Base-by-base conservation (phyloP, 2,329 filamentous ascomycete species). In the Hirsutella thompsonii region DNA sequence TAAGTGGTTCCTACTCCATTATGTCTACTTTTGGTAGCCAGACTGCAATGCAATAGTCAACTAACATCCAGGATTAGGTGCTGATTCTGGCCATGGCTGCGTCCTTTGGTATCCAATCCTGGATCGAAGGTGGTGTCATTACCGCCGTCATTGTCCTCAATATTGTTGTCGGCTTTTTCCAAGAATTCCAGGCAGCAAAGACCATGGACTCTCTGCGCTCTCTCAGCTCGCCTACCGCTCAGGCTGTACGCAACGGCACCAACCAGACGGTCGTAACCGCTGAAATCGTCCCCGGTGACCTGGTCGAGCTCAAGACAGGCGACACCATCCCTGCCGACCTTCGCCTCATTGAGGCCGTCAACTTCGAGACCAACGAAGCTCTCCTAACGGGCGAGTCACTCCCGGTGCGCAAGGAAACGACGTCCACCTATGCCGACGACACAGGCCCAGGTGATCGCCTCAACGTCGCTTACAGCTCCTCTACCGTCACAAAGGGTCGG, bases 321-420 rank as follows among this genome's bases (percentile, higher is more conserved):
- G 74, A 78, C 47, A 75, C 73, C n/a, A 65, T 79, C 20, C 75
- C 76, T 18, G 76, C 75, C 4, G 76, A 80, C 49, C 55, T 79
- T 6, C 66, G 74, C 39, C 52, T 72, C 2, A 49, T 77, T 30
- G 71, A 79, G 46, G 70, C 67, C 20, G 70, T 81, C 62, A 83
- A 83, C 56, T 70, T 80, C 34, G 77, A 79, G 49, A 81, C 76
- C 46, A 79, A 87, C 45, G 76, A 81, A 54, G 74, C 76, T 1
- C 64, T 79, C 18, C 66, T 81, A 11, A 81, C 77, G 2, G 77
- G 77, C 38, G 77, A 81, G 55, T 79, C 76, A 8, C 61, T 79
- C 0, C 76, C 76, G 16, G 70, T 77, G 2, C 66, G 63, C 54
- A 74, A 81, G 59, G 62, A 71, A 49, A 53, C 66, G 6, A 55